phyloP scores from a whole-genome alignment of 257 asterid genomes.

The Paulownia fortunei region DNA sequence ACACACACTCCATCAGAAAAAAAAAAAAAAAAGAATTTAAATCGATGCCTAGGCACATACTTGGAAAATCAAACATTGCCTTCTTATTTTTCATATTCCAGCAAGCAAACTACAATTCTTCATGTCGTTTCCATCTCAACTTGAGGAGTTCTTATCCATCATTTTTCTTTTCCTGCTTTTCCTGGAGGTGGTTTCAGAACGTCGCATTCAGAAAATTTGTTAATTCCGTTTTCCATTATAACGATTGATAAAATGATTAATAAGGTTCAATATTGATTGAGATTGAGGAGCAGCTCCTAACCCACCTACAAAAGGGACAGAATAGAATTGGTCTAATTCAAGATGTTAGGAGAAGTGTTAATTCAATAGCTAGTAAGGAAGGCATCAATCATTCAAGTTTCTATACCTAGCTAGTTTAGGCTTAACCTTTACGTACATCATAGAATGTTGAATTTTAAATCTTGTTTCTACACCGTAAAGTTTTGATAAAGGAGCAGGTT shows the following conservation, averaged over 20 bases:
- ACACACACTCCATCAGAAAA: too few species aligned
- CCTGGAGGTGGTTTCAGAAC: too few species aligned
- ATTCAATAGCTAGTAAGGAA: background rate
- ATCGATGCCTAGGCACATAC: too few species aligned
- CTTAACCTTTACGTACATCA: background rate
- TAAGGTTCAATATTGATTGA: background rate
- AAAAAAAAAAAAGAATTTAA: too few species aligned
- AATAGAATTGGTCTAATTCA: background rate
- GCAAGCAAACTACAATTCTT: background rate
- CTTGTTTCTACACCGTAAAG: background rate
- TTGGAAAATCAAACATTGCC: too few species aligned
- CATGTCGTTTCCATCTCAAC: slow-evolving; percentile 2
- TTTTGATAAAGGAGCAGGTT: background rate
- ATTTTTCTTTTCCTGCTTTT: too few species aligned
- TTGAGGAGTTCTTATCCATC: background rate
- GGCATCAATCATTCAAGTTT: background rate
- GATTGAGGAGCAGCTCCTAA: background rate
- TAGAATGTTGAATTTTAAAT: background rate
- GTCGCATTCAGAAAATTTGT: too few species aligned
- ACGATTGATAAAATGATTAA: background rate
- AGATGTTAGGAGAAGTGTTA: background rate
- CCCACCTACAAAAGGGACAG: background rate
- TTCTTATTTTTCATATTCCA: too few species aligned
- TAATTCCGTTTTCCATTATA: background rate
- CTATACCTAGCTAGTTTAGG: background rate